Percentiles rank a stretch among this genome's conserved stretches.
phyloP scores from a whole-genome alignment of 352 stramenopile species.

The Phytophthora quininea region DNA sequence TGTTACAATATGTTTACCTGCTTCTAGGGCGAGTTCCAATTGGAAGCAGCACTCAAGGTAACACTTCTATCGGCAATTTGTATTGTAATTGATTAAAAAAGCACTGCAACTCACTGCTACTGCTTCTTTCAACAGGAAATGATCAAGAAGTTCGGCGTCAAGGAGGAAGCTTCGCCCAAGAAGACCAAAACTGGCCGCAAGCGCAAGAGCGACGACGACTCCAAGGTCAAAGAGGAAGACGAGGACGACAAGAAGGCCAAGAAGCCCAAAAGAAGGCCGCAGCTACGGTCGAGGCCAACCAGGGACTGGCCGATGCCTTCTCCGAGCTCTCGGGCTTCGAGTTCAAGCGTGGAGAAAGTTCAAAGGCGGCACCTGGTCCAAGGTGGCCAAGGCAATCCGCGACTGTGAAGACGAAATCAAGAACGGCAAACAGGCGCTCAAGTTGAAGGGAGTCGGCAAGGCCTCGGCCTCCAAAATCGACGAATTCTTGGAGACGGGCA shows the following conservation, averaged over 20 bases:
- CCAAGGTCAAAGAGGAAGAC: slow-evolving; percentile 41
- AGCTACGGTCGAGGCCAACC: slow-evolving; percentile 68
- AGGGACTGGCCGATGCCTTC: slow-evolving; percentile 76
- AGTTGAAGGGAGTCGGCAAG: slow-evolving; percentile 88
- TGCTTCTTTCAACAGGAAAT: slow-evolving; percentile 51
- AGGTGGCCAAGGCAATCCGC: slow-evolving; percentile 86
- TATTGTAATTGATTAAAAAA: no score
- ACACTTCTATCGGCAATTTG: background rate
- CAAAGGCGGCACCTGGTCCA: slow-evolving; percentile 88
- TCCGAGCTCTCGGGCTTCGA: slow-evolving; percentile 85
- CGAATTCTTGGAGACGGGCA: slow-evolving; percentile 86
- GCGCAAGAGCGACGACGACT: slow-evolving; percentile 26
- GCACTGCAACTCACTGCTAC: no score
- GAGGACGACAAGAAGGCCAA: slow-evolving; percentile 55
- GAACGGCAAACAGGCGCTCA: slow-evolving; percentile 78
- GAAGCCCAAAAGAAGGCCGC: slow-evolving; percentile 66
- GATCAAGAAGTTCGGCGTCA: slow-evolving; percentile 79
- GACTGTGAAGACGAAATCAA: slow-evolving; percentile 68
- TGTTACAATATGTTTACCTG: no score
- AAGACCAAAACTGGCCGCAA: slow-evolving; percentile 31
- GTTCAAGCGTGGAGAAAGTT: slow-evolving; percentile 89
- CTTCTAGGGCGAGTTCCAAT: slow-evolving; percentile 68
- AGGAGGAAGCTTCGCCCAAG: slow-evolving; percentile 40
- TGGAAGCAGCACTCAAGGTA: slow-evolving; percentile 73
- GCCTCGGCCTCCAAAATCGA: slow-evolving; percentile 83